Conservation (phyloP, 2,329 filamentous ascomycete species). For the Penicillium sp. region DNA sequence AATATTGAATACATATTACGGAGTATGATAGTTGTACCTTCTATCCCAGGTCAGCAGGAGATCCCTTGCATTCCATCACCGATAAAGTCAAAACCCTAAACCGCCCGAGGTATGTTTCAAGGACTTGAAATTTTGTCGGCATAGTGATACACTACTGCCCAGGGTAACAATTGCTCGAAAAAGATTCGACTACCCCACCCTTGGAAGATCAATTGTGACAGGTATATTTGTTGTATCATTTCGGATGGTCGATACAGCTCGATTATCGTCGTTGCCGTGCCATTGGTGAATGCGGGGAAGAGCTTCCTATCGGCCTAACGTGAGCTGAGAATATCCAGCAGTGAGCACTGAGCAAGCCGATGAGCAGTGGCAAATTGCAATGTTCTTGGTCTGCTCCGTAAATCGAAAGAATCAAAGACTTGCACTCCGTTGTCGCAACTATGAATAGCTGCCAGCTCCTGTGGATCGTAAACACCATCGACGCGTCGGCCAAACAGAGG, state of each 20-base stretch:
- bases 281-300: neutral
- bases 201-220: neutral
- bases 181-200: neutral
- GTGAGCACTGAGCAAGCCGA: no score
- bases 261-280: neutral
- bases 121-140: neutral
- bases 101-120: neutral
- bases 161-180: neutral
- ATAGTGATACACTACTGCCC: neutral
- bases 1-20: neutral
- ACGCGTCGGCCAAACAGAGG: slow-evolving; percentile 10
- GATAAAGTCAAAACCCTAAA: slow-evolving; percentile 2
- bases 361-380: neutral
- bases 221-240: neutral
- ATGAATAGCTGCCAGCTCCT: neutral
- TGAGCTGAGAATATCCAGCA: neutral
- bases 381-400: no score
- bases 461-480: neutral
- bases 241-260: neutral
- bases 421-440: neutral
- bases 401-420: no score
- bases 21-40: neutral
- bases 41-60: neutral
- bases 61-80: slow-evolving; percentile 1
- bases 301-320: neutral